phyloP scores from a whole-genome alignment of 129 eudicot genomes.

The Lonicera japonica region DNA sequence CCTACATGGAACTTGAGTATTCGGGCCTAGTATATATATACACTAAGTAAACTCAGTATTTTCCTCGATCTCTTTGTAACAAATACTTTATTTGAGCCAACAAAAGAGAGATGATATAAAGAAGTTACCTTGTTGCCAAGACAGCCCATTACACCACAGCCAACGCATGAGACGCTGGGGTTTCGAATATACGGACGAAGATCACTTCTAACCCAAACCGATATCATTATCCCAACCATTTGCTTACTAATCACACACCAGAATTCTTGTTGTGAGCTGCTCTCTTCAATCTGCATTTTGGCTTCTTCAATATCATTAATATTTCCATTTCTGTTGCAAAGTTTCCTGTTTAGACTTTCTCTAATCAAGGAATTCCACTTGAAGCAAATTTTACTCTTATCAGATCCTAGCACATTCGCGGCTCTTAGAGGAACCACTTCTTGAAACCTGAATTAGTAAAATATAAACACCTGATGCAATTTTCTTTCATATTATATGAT shows the following conservation, averaged over 20 bases:
- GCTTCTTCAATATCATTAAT: background rate
- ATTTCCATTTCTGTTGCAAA: background rate
- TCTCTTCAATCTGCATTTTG: slow-evolving; percentile 12
- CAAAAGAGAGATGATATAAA: too few relatives aligned
- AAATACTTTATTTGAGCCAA: too few relatives aligned
- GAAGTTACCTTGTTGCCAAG: slow-evolving; percentile 69
- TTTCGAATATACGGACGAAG: slow-evolving; percentile 37
- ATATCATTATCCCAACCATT: slow-evolving; percentile 73
- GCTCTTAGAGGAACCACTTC: slow-evolving; percentile 76
- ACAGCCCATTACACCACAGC: slow-evolving; percentile 86
- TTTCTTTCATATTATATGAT: background rate
- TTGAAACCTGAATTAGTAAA: slow-evolving; percentile 43
- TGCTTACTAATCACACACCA: slow-evolving; percentile 50
- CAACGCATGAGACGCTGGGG: slow-evolving; percentile 62
- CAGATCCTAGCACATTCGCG: slow-evolving; percentile 48
- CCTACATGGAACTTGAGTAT: too few relatives aligned
- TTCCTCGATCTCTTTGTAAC: too few relatives aligned
- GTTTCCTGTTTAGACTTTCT: slow-evolving; percentile 35
- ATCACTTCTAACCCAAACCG: slow-evolving; percentile 74
- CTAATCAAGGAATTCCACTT: slow-evolving; percentile 59
- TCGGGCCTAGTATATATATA: too few relatives aligned
- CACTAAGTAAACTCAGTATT: too few relatives aligned
- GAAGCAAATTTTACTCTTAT: slow-evolving; percentile 36
- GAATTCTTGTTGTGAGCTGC: slow-evolving; percentile 24
- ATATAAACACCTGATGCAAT: background rate